phyloP scores from a whole-genome alignment of 2,329 filamentous ascomycete genomes.

The Verticillium nubilum region DNA sequence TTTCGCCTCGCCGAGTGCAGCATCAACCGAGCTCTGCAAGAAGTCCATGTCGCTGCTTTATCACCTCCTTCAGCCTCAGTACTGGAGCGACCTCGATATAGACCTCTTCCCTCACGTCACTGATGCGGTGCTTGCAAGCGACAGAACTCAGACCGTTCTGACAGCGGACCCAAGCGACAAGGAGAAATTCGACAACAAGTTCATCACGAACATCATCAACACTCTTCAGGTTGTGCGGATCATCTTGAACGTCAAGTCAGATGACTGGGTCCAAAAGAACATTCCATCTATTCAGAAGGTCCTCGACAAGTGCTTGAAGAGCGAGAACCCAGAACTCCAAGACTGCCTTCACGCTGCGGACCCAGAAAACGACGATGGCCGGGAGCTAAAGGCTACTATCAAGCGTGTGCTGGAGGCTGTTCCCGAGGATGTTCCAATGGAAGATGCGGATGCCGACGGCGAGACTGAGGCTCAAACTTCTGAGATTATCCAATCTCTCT shows the following conservation, averaged over 20 bases:
- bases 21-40: constrained; percentile 67
- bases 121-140: constrained; percentile 76
- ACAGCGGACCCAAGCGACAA: constrained; percentile 56
- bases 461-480: constrained; percentile 76
- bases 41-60: constrained; percentile 78
- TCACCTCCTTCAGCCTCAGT: constrained; percentile 77
- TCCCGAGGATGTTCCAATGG: constrained; percentile 71
- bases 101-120: constrained; percentile 89
- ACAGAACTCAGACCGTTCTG: constrained; percentile 62
- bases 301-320: constrained; percentile 81
- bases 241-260: constrained; percentile 77
- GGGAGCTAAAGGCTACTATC: constrained; percentile 68
- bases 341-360: constrained; percentile 80
- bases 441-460: constrained; percentile 76
- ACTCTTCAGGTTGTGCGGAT: constrained; percentile 88
- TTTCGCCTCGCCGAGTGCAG: not conserved
- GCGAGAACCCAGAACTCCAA: constrained; percentile 86
- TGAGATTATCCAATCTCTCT: constrained; percentile 81
- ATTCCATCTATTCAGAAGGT: constrained; percentile 77
- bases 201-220: constrained; percentile 85
- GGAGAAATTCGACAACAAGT: constrained; percentile 76
- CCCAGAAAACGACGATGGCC: constrained; percentile 62
- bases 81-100: constrained; percentile 88
- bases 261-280: constrained; percentile 85
- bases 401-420: constrained; percentile 83